Evolutionary conservation across 805 yeast species (phyloP).

Genomic region (Nakazawaea anatomiae): DNA sequence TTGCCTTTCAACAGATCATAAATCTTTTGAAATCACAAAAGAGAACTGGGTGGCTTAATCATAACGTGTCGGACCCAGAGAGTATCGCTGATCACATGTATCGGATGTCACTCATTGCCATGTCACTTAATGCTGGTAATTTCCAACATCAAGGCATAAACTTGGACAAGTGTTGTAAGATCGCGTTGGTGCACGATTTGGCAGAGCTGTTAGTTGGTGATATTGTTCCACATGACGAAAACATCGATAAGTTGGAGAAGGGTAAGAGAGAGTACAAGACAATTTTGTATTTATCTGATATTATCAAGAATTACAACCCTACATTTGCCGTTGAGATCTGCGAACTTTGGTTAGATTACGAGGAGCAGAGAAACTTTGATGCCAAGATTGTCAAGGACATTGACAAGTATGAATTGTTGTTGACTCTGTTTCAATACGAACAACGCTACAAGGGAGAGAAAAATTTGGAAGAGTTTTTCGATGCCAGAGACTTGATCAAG

Average conservation of each 20-base stretch:
- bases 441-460: slow-evolving; percentile 49
- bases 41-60: slow-evolving; percentile 94
- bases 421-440: slow-evolving; percentile 83
- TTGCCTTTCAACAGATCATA: slow-evolving; percentile 49
- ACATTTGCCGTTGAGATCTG: slow-evolving; percentile 57
- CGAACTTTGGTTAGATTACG: slow-evolving; percentile 85
- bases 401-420: slow-evolving; percentile 83
- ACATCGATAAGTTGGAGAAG: slow-evolving; percentile 70
- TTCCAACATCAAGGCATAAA: slow-evolving; percentile 37
- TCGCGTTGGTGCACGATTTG: slow-evolving; percentile 87
- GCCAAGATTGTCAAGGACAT: slow-evolving; percentile 91
- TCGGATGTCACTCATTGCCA: slow-evolving; percentile 78
- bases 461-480: slow-evolving; percentile 65
- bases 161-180: slow-evolving; percentile 68
- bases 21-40: slow-evolving; percentile 69
- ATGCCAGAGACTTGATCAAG: slow-evolving; percentile 56
- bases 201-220: slow-evolving; percentile 95
- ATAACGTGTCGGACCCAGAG: slow-evolving; percentile 50
- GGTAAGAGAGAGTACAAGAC: slow-evolving; percentile 75
- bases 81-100: slow-evolving; percentile 95
- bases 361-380: slow-evolving; percentile 72
- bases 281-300: slow-evolving; percentile 54
- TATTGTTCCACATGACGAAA: slow-evolving; percentile 73
- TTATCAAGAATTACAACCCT: slow-evolving; percentile 61
- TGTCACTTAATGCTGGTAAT: slow-evolving; percentile 46